These are phyloP conservation scores for Aspergillus indologenus DNA, from an alignment of 495 filamentous ascomycete species.

Conservation along the genomic window DNA sequence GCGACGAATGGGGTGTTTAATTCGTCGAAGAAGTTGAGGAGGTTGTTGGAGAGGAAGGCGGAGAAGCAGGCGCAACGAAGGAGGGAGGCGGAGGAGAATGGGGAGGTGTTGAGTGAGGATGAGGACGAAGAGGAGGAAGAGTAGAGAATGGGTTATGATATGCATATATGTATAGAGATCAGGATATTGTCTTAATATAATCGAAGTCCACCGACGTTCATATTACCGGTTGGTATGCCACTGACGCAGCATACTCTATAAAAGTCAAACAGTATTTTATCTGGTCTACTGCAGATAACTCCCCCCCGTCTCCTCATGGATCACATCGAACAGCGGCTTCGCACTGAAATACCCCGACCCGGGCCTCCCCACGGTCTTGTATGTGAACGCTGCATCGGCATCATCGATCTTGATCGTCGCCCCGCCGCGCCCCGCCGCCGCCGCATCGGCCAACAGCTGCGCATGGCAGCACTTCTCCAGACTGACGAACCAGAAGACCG, in stretches of 20 bases:
- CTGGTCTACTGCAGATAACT: conserved; percentile 47
- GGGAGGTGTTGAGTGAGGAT: conserved; percentile 66
- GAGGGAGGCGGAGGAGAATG: conserved; percentile 67
- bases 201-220: too few relatives aligned
- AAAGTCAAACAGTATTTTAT: too few relatives aligned
- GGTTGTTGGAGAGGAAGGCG: conserved; percentile 79
- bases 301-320: conserved; percentile 61
- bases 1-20: conserved; percentile 91
- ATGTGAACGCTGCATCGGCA: conserved; percentile 64
- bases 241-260: too few relatives aligned
- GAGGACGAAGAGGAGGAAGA: conserved; percentile 51
- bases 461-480: conserved; percentile 73
- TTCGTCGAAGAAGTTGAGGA: conserved; percentile 75
- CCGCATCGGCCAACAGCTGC: conserved; percentile 75
- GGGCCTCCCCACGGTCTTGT: conserved; percentile 61
- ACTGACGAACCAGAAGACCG: conserved; percentile 73
- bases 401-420: conserved; percentile 65
- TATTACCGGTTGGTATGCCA: too few relatives aligned
- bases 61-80: conserved; percentile 63
- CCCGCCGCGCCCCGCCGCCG: conserved; percentile 61
- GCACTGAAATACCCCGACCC: conserved; percentile 68
- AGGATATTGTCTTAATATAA: too few relatives aligned
- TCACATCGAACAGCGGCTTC: conserved; percentile 70
- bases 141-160: conserved; percentile 13
- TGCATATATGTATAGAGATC: not conserved